Percentiles rank a stretch among this genome's conserved stretches.
Conservation (phyloP, 2,329 filamentous ascomycete genomes). For the Cytospora chrysosperma region DNA sequence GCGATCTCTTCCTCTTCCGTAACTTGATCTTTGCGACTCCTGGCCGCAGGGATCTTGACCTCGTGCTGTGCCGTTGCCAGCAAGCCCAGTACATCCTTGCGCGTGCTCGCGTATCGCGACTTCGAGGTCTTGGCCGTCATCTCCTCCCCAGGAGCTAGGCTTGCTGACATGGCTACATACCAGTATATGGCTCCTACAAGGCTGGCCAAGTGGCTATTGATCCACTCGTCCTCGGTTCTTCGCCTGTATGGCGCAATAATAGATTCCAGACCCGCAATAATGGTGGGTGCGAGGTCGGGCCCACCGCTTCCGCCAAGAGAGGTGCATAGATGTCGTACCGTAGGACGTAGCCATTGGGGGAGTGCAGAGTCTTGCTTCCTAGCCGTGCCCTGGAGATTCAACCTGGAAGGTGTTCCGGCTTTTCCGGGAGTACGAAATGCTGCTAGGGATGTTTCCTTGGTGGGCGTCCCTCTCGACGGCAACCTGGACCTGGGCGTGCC, state of each 20-base stretch:
- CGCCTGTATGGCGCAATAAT: conserved; percentile 46
- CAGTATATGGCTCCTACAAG: conserved; percentile 62
- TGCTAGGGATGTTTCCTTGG: conserved; percentile 33
- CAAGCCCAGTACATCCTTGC: conserved; percentile 47
- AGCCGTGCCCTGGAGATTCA: conserved; percentile 41
- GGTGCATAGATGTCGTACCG: conserved; percentile 64
- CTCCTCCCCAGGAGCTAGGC: conserved; percentile 35
- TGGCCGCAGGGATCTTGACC: conserved; percentile 38
- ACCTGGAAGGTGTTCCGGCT: conserved; percentile 34
- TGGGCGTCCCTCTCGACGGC: conserved; percentile 31
- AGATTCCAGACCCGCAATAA: conserved; percentile 70
- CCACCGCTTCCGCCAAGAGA: conserved; percentile 51
- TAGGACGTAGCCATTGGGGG: conserved; percentile 68
- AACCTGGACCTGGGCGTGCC: conserved; percentile 38
- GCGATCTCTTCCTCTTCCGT: conserved; percentile 40
- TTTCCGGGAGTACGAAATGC: conserved; percentile 31
- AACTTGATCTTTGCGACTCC: conserved; percentile 38
- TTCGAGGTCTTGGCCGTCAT: conserved; percentile 25
- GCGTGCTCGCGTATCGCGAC: conserved; percentile 45
- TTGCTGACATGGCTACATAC: conserved; percentile 55
- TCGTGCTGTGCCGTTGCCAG: conserved; percentile 39
- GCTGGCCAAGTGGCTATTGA: conserved; percentile 48
- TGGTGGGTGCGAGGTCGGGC: conserved; percentile 64
- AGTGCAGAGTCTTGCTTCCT: conserved; percentile 37
- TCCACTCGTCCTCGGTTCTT: conserved; percentile 49